Evolutionary conservation across 805 yeast genomes (phyloP), one percentile per base, ranked within the genome.

Genomic region (Komagataella populi): DNA sequence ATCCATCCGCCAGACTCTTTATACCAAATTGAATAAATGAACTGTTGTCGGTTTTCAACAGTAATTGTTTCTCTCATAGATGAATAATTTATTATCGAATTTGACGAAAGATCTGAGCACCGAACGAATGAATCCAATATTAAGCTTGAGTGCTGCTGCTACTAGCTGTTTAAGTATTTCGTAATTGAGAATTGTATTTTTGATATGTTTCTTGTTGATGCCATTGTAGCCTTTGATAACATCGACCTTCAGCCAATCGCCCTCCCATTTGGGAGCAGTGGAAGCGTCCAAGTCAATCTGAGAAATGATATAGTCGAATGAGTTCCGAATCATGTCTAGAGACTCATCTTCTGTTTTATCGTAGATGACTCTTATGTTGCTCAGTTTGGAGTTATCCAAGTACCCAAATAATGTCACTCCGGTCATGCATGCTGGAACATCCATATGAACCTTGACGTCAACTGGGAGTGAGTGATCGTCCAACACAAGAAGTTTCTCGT

Each of bases 61-160:
- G 10, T 30, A 14, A 30, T 10, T 30, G 12, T 10, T 30, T 14
- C 39, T 30, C 39, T 30, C 39, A 30, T 30, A 50, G 24, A 50
- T 46, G 49, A 83, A 87, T 43, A 76, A 80, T 56, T 82, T 84
- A 24, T 70, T 93, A 59, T 72, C 77, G 48, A 75, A 81, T 55
- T 71, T 93, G 57, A 85, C 91, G 87, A 83, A 83, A 54, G 99
- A 93, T 65, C 71, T 93, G 60, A 96, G 95, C n/a, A 68, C 39
- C 39, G n/a, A 10, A 10, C 39, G 39, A 30, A 30, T 8, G 14
- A 30, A 30, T 30, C n/a, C 39, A 30, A 10, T 4, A 8, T 30
- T 14, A 30, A 30, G 39, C 14, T 89, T 47, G 69, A 73, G 47
- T 30, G 39, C 39, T 12, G 10, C 39, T 30, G 14, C 14, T 10